These are phyloP conservation scores for Wickerhamomyces rabaulensis DNA, from an alignment of 805 yeast genomes.

Conservation along the genomic window DNA sequence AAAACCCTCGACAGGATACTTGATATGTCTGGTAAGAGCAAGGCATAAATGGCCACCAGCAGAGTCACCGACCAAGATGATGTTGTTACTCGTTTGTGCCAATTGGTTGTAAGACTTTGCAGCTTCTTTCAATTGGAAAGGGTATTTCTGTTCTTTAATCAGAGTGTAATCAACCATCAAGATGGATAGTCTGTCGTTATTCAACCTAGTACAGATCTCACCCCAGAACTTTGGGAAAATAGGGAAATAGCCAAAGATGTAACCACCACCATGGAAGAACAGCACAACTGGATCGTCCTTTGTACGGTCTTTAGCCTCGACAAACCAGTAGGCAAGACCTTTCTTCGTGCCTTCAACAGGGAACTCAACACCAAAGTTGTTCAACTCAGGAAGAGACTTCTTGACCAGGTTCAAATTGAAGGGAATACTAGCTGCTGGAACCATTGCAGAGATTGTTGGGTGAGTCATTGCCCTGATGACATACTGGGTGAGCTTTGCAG, in stretches of 20 bases:
- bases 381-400: not conserved
- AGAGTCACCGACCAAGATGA: constrained; percentile 27
- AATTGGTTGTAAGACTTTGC: constrained; percentile 15
- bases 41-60: constrained; percentile 26
- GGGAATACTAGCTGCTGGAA: not conserved
- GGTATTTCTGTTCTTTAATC: constrained; percentile 18
- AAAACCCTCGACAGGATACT: constrained; percentile 1
- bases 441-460: not conserved
- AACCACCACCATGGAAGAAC: constrained; percentile 14
- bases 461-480: not conserved
- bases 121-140: constrained; percentile 24
- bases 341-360: constrained; percentile 2
- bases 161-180: constrained; percentile 25
- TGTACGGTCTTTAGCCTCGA: constrained; percentile 25
- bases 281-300: constrained; percentile 11
- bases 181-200: constrained; percentile 15
- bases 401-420: not conserved
- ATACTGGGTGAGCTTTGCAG: not conserved
- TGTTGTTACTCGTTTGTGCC: constrained; percentile 10
- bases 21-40: constrained; percentile 11
- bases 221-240: constrained; percentile 4
- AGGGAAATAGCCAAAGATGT: constrained; percentile 9
- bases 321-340: constrained; percentile 6
- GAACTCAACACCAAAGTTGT: constrained; percentile 1
- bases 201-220: not conserved